A percentile compares a stretch with the other conserved stretches of the same genome.
phyloP scores from a whole-genome alignment of 768 basidiomycete species.

The Tremella yokohamensis region DNA sequence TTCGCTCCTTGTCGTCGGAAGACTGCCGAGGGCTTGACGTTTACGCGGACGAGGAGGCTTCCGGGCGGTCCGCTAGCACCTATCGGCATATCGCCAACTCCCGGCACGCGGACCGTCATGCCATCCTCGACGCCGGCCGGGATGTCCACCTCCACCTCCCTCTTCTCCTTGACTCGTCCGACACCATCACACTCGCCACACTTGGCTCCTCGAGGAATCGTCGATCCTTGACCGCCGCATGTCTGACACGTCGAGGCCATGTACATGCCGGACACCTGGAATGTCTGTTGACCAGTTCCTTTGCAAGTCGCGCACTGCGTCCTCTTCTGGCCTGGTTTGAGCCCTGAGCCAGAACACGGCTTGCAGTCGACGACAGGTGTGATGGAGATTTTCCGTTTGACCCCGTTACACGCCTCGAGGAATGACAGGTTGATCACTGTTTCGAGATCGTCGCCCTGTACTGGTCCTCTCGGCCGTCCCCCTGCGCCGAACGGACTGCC shows the following conservation, averaged over 20 bases:
- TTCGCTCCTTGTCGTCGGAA: conserved; percentile 90
- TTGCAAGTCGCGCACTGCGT: conserved; percentile 73
- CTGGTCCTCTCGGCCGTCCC: conserved; percentile 49
- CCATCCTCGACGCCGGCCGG: conserved; percentile 95
- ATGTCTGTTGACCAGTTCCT: conserved; percentile 82
- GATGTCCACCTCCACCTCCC: conserved; percentile 73
- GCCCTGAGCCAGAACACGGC: conserved; percentile 77
- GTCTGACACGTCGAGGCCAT: conserved; percentile 86
- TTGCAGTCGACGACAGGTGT: conserved; percentile 78
- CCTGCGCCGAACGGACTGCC: conserved; percentile 53
- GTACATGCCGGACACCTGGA: conserved; percentile 90
- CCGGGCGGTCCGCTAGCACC: conserved; percentile 73
- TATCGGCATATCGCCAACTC: conserved; percentile 77
- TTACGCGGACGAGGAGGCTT: conserved; percentile 80
- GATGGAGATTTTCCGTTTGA: conserved; percentile 68
- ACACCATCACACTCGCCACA: conserved; percentile 80
- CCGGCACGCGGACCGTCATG: conserved; percentile 78
- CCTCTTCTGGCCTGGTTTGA: conserved; percentile 81
- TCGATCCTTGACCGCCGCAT: conserved; percentile 77
- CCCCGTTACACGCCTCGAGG: conserved; percentile 91
- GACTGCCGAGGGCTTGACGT: conserved; percentile 73
- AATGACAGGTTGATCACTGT: conserved; percentile 71
- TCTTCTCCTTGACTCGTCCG: conserved; percentile 78
- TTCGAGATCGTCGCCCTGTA: conserved; percentile 77
- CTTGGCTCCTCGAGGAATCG: conserved; percentile 70